Evolutionary conservation across 495 filamentous ascomycete species (phyloP), one percentile per base, ranked within the genome.

Genomic region (Hypoxylon perforatum): DNA sequence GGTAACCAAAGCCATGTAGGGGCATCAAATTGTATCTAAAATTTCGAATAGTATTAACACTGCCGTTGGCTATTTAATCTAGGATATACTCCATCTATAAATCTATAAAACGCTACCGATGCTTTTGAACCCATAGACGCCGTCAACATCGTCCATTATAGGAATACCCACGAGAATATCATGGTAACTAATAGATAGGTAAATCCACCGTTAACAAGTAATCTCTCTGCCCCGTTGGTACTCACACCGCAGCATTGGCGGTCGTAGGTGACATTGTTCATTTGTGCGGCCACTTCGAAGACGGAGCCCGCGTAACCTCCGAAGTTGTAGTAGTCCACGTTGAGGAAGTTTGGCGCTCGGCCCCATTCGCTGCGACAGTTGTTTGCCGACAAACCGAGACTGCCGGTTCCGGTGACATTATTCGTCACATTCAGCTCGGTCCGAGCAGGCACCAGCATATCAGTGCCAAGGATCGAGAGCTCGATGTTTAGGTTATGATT

Each of bases 401-500:
- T 93, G 14, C 92, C 91, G 19, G 68, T 75, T 8, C 89, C 88
- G 9, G 77, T 85, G 4, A 79, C 81, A 0, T 80, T 88, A 74
- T 97, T 97, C 7, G 92, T 96, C 38, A 79, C 68, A 46, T 89
- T 87, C 12, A 94, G 72, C 23, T 81, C 63, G 5, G 86, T 83
- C 0, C 84, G 87, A 67, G 93, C 91, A 3, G 94, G 93, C 57
- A 96, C 88, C n/a, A 95, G 75, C 65, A 95, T 73, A 39, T 76
- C 80, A 12, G 81, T 55, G 4, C 87, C 86, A 0, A 85, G 82
- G 39, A 93, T 69, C 33, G 80, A 82, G 30, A 96, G 78, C 65
- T 93, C 84, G 44, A 89, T 77, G 73, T 96, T 96, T 21, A 97
- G 78, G 73, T 97, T 97, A 75, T 98, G 94, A 67, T 98, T 98